Evolutionary conservation across 768 basidiomycete genomes (phyloP), one percentile per base, ranked within the genome.

Genomic region (Cubamyces lactineus): DNA sequence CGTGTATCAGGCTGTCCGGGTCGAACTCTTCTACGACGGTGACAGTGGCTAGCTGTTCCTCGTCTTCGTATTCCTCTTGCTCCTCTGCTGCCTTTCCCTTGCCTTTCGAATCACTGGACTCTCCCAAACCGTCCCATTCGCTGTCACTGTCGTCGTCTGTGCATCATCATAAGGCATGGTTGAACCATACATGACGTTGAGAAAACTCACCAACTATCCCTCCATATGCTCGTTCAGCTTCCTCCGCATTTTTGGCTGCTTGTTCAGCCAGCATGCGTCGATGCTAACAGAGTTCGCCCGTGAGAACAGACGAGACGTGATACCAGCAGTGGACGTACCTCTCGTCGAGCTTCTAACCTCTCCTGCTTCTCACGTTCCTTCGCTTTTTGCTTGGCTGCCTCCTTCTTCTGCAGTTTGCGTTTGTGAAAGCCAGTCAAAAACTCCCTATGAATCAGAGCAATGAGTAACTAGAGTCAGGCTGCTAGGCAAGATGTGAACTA

Each of bases 391-490:
- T 84, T 86, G 46, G 87, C 83, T 51, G 84, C 88, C 67, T 96
- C 92, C 65, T 86, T 82, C 73, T 90, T 92, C 62, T 86, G 88
- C 53, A 94, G 76, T 75, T 96, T 97, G 68, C 95, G 86, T 76
- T 96, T 96, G 73, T 91, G 89, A 73, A 97, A 97, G 26, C 95
- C 95, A 17, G 94, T 96, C 71, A 97, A 77, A 75, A 91, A 97
- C 61, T 96, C 89, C 71, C 94, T 96, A 68, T 19, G 21, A 6
- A 34, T 34, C 34, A 34, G 1, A 11, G 34, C 34, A 1, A 34
- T 34, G 5, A 9, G 34, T 5, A 19, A 40, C 41, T 23, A 13
- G 8, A 2, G 46, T 24, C 4, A 28, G 38, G 48, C 40, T 48
- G 41, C 7, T 13, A 57, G 41, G 46, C 50, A 54, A 61, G 28